Evolutionary conservation across 75 land plant species (phyloP).

Genomic region (Azolla pinnata): DNA sequence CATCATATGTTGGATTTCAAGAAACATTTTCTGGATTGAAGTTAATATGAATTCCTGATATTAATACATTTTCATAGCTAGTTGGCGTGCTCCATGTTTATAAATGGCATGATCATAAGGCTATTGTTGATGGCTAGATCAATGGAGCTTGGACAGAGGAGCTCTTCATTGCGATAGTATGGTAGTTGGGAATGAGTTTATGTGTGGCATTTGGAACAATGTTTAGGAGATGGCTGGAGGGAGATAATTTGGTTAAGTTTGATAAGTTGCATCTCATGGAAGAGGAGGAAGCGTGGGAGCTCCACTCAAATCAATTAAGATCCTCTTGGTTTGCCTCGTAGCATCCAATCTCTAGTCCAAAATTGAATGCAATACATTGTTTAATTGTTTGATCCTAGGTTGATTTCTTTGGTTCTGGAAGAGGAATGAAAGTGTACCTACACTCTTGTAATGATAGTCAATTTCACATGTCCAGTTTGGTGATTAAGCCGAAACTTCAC

Average conservation of each 20-base stretch:
- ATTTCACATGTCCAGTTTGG: neutral
- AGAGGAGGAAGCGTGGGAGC: no score
- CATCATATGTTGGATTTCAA: no score
- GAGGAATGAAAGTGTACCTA: neutral
- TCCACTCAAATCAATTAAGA: no score
- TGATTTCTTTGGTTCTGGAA: no score
- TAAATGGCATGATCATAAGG: constrained; percentile 1
- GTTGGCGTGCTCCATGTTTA: constrained; percentile 6
- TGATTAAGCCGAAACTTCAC: neutral
- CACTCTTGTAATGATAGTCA: neutral
- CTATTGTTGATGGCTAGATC: constrained; percentile 19
- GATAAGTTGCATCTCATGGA: neutral
- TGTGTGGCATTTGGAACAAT: constrained; percentile 4
- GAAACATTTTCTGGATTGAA: no score
- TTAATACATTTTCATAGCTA: no score
- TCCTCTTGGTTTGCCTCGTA: no score
- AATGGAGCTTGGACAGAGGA: constrained; percentile 40
- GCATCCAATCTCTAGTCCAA: no score
- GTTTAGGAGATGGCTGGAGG: constrained; percentile 18
- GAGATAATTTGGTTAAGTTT: constrained; percentile 21
- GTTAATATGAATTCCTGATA: no score
- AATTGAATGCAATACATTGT: neutral
- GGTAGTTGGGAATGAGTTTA: constrained; percentile 13
- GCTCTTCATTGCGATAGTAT: constrained; percentile 11
- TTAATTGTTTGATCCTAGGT: no score